phyloP scores from a whole-genome alignment of 1,284 basidiomycete species.

The Peniophora sp. region DNA sequence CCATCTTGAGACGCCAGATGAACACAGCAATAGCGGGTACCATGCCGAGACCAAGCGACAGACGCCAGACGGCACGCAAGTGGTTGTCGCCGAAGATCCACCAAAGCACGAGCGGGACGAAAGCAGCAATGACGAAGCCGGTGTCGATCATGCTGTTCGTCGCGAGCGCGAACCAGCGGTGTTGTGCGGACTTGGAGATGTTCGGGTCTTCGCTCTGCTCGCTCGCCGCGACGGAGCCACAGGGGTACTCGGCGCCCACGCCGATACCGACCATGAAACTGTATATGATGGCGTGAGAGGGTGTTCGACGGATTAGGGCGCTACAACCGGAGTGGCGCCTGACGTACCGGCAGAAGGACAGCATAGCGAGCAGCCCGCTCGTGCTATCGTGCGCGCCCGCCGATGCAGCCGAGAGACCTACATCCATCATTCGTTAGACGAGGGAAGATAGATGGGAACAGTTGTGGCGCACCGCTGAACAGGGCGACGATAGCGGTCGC shows the following conservation, averaged over 20 bases:
- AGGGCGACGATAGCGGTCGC: constrained; percentile 73
- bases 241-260: constrained; percentile 86
- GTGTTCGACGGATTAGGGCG: background rate
- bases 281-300: background rate
- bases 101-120: constrained; percentile 78
- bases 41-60: constrained; percentile 83
- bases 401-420: constrained; percentile 70
- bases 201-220: constrained; percentile 84
- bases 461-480: constrained; percentile 42
- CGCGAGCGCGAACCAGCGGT: constrained; percentile 81
- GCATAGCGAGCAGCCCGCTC: constrained; percentile 67
- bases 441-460: too few relatives aligned
- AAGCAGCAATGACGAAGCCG: constrained; percentile 79
- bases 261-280: constrained; percentile 80
- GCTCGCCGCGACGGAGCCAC: constrained; percentile 85
- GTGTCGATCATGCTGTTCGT: constrained; percentile 87
- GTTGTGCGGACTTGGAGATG: constrained; percentile 73
- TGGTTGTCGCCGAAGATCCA: constrained; percentile 86
- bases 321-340: background rate
- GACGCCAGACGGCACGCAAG: constrained; percentile 80
- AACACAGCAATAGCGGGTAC: constrained; percentile 78
- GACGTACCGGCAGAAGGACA: constrained; percentile 69
- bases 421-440: too few relatives aligned
- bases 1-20: constrained; percentile 82
- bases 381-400: constrained; percentile 70